phyloP scores from a whole-genome alignment of 768 basidiomycete species.

The Agaricus blazei region DNA sequence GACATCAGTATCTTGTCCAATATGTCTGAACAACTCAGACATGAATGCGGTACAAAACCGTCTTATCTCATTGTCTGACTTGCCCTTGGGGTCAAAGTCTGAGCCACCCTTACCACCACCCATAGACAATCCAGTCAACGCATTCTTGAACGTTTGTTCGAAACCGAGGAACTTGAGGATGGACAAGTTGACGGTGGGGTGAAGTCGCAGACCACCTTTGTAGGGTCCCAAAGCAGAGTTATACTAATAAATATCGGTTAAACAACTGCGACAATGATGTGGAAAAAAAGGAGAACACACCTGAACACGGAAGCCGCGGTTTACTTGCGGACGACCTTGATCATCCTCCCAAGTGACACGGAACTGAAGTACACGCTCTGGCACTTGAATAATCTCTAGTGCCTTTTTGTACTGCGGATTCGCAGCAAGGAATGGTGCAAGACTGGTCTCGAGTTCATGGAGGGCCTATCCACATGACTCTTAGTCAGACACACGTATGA shows the following conservation, averaged over 20 bases:
- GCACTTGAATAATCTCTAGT: slow-evolving; percentile 56
- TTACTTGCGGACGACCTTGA: slow-evolving; percentile 57
- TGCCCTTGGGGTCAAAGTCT: slow-evolving; percentile 82
- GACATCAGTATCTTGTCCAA: slow-evolving; percentile 71
- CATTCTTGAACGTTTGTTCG: slow-evolving; percentile 81
- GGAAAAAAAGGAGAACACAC: slow-evolving; percentile 24
- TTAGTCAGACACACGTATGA: background rate
- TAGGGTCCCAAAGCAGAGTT: slow-evolving; percentile 77
- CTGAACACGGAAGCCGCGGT: slow-evolving; percentile 72
- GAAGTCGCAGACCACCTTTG: slow-evolving; percentile 75
- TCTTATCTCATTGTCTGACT: slow-evolving; percentile 68
- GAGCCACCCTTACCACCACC: slow-evolving; percentile 77
- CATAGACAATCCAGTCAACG: slow-evolving; percentile 71
- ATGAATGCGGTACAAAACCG: slow-evolving; percentile 71
- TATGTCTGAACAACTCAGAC: slow-evolving; percentile 68
- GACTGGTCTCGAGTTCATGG: slow-evolving; percentile 57
- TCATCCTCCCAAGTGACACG: slow-evolving; percentile 79
- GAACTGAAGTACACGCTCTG: slow-evolving; percentile 58
- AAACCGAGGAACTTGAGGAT: slow-evolving; percentile 84
- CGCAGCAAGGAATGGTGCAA: slow-evolving; percentile 58
- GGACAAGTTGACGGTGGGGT: slow-evolving; percentile 75
- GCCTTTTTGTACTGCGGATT: slow-evolving; percentile 67
- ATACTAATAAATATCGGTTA: slow-evolving; percentile 34
- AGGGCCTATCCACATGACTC: slow-evolving; percentile 39
- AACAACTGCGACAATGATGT: background rate